These are phyloP conservation scores for Musa balbisiana DNA, from an alignment of 202 grass and related monocot genomes.

Conservation along the genomic window DNA sequence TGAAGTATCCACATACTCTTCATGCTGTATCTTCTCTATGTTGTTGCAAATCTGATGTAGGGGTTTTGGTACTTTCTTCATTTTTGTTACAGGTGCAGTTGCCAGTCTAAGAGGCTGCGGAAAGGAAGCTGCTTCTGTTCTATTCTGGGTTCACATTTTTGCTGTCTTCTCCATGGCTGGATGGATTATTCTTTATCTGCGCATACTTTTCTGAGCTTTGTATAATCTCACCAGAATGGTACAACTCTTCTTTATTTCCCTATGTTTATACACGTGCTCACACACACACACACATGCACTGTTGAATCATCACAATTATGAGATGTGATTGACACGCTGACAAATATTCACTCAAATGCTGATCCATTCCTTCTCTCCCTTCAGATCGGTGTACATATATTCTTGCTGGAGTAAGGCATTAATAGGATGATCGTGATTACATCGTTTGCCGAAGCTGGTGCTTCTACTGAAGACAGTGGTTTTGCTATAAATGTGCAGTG, in stretches of 20 bases:
- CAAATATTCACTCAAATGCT: neutral
- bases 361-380: neutral
- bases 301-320: too few relatives aligned
- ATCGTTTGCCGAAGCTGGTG: neutral
- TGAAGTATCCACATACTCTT: neutral
- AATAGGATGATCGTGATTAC: neutral
- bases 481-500: neutral
- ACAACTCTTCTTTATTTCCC: neutral
- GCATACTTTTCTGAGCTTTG: conserved; percentile 54
- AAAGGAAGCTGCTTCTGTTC: conserved; percentile 87
- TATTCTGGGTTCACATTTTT: conserved; percentile 99
- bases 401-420: neutral
- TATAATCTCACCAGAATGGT: neutral
- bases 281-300: too few relatives aligned
- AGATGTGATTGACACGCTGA: neutral
- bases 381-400: conserved; percentile 6
- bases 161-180: conserved; percentile 88
- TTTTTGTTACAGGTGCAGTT: conserved; percentile 60
- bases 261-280: neutral
- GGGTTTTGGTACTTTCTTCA: neutral
- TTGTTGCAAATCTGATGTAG: conserved; percentile 14
- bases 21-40: neutral
- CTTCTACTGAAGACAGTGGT: too few relatives aligned
- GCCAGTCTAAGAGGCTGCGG: conserved; percentile 90
- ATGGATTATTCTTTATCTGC: conserved; percentile 78